Conservation (phyloP, 768 basidiomycete genomes). For the Trametopsis cervina region DNA sequence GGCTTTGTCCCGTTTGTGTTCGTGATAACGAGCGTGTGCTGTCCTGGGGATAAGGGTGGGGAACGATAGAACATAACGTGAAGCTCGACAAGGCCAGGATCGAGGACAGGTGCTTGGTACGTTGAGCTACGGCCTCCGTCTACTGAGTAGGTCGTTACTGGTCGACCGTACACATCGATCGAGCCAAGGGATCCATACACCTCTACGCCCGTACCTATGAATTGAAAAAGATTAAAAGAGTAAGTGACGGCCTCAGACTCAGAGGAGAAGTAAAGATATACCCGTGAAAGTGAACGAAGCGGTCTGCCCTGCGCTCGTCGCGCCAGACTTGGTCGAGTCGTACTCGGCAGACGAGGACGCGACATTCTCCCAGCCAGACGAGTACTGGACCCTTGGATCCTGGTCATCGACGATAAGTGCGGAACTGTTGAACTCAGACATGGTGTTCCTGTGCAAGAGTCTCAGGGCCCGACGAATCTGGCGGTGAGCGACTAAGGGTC, state of each 20-base stretch:
- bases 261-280: background rate
- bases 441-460: no score
- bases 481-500: no score
- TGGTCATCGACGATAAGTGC: constrained; percentile 11
- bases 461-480: no score
- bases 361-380: constrained; percentile 6
- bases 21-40: background rate
- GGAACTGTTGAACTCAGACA: constrained; percentile 8
- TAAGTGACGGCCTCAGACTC: no score
- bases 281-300: constrained; percentile 11
- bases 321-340: constrained; percentile 7
- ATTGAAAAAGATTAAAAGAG: no score
- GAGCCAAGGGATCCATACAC: constrained; percentile 12
- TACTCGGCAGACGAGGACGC: constrained; percentile 1
- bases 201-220: constrained; percentile 8
- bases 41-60: background rate
- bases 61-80: background rate
- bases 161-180: constrained; percentile 8
- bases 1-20: background rate
- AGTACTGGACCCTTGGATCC: constrained; percentile 7
- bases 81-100: background rate
- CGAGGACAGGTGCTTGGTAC: constrained; percentile 5
- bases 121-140: constrained; percentile 2
- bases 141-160: constrained; percentile 6
- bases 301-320: constrained; percentile 7